A percentile compares a stretch with the other conserved stretches of the same genome.
phyloP scores from a whole-genome alignment of 148 eudicot species.

The Camellia japonica region DNA sequence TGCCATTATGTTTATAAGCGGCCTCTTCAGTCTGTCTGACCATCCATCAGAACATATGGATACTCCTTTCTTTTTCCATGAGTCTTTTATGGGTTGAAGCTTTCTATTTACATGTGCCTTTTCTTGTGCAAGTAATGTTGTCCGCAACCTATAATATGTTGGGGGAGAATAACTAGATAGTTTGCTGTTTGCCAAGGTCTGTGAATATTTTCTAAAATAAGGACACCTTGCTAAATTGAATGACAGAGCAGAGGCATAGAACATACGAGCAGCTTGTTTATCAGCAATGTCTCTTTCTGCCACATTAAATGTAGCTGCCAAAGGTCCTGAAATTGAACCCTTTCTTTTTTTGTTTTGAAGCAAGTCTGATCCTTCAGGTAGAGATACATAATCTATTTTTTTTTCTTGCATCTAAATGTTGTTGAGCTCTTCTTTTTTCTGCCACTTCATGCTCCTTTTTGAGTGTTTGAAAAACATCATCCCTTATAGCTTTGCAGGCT shows the following conservation, averaged over 20 bases:
- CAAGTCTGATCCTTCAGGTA: neutral
- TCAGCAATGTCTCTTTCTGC: neutral
- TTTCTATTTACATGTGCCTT: neutral
- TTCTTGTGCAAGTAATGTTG: neutral
- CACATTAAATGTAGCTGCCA: neutral
- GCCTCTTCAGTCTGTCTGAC: neutral
- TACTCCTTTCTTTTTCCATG: conserved; percentile 13
- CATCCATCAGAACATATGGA: conserved; percentile 20
- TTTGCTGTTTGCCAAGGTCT: neutral
- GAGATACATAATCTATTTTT: neutral
- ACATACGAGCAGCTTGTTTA: neutral
- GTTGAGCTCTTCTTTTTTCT: neutral
- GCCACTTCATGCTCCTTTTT: neutral
- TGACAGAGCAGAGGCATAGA: neutral
- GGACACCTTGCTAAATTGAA: conserved; percentile 17
- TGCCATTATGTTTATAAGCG: too few relatives aligned
- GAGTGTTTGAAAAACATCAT: neutral
- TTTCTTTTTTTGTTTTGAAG: neutral
- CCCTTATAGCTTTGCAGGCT: neutral
- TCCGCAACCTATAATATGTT: conserved; percentile 8
- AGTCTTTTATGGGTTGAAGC: conserved; percentile 10
- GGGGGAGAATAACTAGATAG: conserved; percentile 10
- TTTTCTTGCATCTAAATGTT: neutral
- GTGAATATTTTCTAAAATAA: neutral
- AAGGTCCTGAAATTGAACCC: neutral